phyloP scores from a whole-genome alignment of 352 stramenopile species.

The Pythium grandisporangium region DNA sequence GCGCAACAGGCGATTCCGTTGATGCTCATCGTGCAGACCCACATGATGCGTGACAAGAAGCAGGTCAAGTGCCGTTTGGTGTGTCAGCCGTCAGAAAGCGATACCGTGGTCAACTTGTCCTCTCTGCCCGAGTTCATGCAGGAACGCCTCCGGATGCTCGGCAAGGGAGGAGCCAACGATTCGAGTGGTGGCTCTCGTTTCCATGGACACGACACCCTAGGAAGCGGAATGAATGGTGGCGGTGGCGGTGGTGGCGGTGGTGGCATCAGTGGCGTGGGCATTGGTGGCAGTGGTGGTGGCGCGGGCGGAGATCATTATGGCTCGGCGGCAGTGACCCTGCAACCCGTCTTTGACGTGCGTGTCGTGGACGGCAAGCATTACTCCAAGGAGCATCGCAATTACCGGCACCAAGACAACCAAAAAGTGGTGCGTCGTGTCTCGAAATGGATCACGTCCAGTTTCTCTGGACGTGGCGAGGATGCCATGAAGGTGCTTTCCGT shows the following conservation, averaged over 20 bases:
- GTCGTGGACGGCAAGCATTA: constrained; percentile 65
- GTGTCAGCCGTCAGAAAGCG: constrained; percentile 54
- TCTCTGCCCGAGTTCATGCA: constrained; percentile 60
- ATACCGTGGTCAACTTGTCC: constrained; percentile 53
- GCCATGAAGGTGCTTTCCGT: constrained; percentile 80
- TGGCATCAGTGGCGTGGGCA: not conserved
- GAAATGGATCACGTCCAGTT: constrained; percentile 82
- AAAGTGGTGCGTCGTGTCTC: constrained; percentile 77
- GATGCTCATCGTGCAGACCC: constrained; percentile 84
- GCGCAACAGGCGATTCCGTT: constrained; percentile 62
- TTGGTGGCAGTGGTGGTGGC: not conserved
- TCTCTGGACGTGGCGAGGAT: constrained; percentile 60
- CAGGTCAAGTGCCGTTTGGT: constrained; percentile 75
- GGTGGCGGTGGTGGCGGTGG: not conserved
- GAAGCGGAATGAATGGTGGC: not conserved
- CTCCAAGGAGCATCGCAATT: constrained; percentile 53
- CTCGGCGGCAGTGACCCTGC: constrained; percentile 12
- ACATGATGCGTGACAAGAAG: constrained; percentile 78
- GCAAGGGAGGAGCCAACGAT: constrained; percentile 1
- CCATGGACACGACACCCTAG: too few relatives aligned
- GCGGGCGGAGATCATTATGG: not conserved
- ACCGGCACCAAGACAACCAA: constrained; percentile 56
- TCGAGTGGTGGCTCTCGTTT: too few relatives aligned
- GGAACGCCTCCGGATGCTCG: constrained; percentile 22
- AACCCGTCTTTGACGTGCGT: constrained; percentile 70